Base-by-base conservation (phyloP, 768 basidiomycete genomes). In the Hygrophorus russula region DNA sequence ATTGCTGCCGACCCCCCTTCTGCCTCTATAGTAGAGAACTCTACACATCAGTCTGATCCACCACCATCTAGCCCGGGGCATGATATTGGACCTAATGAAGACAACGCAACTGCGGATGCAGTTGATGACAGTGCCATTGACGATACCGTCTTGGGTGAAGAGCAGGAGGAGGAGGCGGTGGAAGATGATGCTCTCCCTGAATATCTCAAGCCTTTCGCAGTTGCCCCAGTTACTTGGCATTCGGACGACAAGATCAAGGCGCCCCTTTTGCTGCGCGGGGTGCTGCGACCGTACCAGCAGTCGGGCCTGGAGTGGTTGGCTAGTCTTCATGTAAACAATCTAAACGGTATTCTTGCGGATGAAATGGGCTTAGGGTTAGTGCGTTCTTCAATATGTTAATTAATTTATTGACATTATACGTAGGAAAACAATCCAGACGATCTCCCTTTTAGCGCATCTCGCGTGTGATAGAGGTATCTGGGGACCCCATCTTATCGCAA, bases 381-480 rank as follows among this genome's bases (percentile, higher is more conserved):
- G 32, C 4, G 17, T 36, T 30, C 7, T 18, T 37, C 3, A 17
- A 37, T n/a, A 8, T 14, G 27, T 8, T 42, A n/a, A 1, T 30
- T 17, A n/a, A 18, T 13, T 42, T 37, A 44, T 35, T 50, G 46
- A 43, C 49, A 1, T 17, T 41, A 4, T 27, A 31, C 38, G 52
- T 53, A 97, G 90, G 39, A 89, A 89, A 69, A 98, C 96, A 0
- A 88, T 99, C 27, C 96, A 99, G 62, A 94, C 94, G 1, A 98
- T 99, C 39, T 73, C 94, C 1, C 71, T 98, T 30, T 66, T 99
- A 3, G 94, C 94, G 2, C 89, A 97, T 64, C 71, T 99, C 9
- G 86, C 91, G 35, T 89, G 86, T 53, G 84, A 91, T 50, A 71
- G 84, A 43, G 87, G 89, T 12, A 87, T 96, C 49, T 87, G 86